phyloP scores from a whole-genome alignment of 1,284 basidiomycete genomes.

The Cerioporus squamosus region DNA sequence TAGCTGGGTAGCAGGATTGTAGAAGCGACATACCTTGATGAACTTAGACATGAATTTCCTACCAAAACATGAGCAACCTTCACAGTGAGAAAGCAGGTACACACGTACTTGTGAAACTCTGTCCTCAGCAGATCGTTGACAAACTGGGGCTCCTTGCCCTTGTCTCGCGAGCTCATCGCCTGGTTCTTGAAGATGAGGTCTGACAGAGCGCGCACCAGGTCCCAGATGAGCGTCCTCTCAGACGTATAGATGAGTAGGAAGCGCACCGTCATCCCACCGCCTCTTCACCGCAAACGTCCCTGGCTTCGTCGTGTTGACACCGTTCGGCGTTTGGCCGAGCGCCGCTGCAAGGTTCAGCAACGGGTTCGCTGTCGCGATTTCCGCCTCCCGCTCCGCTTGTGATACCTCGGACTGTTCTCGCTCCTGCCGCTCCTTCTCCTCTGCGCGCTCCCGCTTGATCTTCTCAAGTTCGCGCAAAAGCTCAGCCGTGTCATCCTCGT shows the following conservation, averaged over 20 bases:
- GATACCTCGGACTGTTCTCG: constrained; percentile 71
- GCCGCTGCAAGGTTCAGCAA: constrained; percentile 89
- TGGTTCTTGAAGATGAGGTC: constrained; percentile 98
- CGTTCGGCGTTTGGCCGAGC: constrained; percentile 68
- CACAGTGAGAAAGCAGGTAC: neutral
- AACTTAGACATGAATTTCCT: constrained; percentile 84
- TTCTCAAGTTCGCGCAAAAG: constrained; percentile 92
- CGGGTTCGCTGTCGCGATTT: constrained; percentile 87
- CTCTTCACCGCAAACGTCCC: constrained; percentile 90
- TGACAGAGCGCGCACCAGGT: constrained; percentile 39
- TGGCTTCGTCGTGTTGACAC: constrained; percentile 75
- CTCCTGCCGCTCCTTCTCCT: constrained; percentile 87
- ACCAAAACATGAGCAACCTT: constrained; percentile 8
- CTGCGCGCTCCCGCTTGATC: constrained; percentile 93
- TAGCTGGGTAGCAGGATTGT: too few relatives aligned
- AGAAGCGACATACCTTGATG: constrained; percentile 57
- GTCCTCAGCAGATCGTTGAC: constrained; percentile 93
- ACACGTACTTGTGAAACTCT: constrained; percentile 85
- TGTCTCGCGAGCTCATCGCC: constrained; percentile 70
- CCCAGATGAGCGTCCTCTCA: neutral
- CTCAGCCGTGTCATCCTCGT: constrained; percentile 92
- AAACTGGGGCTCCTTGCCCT: constrained; percentile 80
- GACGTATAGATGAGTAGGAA: neutral
- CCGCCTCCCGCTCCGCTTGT: constrained; percentile 74
- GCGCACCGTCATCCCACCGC: constrained; percentile 91